A percentile compares a stretch with the other conserved stretches of the same genome.
phyloP scores from a whole-genome alignment of 1,284 basidiomycete genomes.

The Ceratobasidium papillatum region DNA sequence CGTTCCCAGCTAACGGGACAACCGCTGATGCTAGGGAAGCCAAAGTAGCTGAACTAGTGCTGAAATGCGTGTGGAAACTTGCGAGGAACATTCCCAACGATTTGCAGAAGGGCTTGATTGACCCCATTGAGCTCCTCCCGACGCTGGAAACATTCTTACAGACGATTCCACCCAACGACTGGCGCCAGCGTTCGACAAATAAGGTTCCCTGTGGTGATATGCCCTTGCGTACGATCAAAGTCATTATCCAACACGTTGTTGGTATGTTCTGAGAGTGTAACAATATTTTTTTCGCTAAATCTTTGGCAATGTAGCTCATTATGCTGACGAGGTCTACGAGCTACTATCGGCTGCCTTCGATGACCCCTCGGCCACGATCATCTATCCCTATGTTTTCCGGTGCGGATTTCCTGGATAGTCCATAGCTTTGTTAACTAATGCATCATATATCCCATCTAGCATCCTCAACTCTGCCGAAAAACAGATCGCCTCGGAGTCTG shows the following conservation, averaged over 20 bases:
- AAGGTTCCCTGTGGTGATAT: conserved; percentile 95
- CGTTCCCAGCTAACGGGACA: conserved; percentile 77
- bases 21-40: conserved; percentile 77
- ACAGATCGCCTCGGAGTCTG: conserved; percentile 40
- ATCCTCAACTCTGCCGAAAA: conserved; percentile 70
- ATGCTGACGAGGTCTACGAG: conserved; percentile 82
- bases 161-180: conserved; percentile 93
- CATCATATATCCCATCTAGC: neutral
- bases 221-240: conserved; percentile 97
- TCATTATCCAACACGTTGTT: conserved; percentile 94
- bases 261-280: conserved; percentile 63
- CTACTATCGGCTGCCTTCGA: conserved; percentile 79
- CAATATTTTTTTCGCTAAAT: neutral
- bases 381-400: conserved; percentile 85
- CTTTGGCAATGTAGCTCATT: conserved; percentile 64
- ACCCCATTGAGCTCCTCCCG: conserved; percentile 89
- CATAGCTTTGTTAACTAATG: neutral
- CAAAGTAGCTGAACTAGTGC: conserved; percentile 92
- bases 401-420: neutral
- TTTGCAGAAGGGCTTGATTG: conserved; percentile 79
- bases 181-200: conserved; percentile 89
- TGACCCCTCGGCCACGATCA: conserved; percentile 82
- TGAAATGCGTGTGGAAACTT: conserved; percentile 99
- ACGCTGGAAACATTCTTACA: conserved; percentile 95
- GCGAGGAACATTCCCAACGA: conserved; percentile 94